phyloP scores from a whole-genome alignment of 768 basidiomycete genomes.

The Leccinum subgranulosum region DNA sequence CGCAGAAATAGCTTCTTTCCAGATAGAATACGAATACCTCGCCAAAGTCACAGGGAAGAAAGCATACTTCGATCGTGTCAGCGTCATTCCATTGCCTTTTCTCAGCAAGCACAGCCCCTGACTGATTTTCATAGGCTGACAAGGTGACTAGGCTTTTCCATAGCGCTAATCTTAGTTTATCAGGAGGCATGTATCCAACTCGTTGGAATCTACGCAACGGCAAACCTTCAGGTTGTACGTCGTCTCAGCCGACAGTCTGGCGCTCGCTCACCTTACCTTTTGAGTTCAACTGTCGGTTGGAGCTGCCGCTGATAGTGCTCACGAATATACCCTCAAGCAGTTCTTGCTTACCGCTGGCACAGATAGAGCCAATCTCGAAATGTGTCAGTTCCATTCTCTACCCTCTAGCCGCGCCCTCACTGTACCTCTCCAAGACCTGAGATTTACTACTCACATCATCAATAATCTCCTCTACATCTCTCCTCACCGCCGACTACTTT shows the following conservation, averaged over 20 bases:
- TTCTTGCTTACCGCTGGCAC: constrained; percentile 63
- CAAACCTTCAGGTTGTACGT: constrained; percentile 46
- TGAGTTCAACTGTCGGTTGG: constrained; percentile 55
- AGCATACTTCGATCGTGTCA: constrained; percentile 54
- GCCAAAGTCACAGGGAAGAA: constrained; percentile 73
- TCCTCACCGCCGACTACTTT: constrained; percentile 60
- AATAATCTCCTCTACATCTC: constrained; percentile 66
- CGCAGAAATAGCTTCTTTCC: constrained; percentile 82
- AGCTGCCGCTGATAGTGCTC: constrained; percentile 66
- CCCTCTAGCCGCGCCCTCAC: constrained; percentile 2
- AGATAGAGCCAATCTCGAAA: constrained; percentile 57
- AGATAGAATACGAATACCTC: constrained; percentile 83
- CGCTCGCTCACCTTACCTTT: neutral
- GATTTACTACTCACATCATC: constrained; percentile 58
- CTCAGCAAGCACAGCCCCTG: neutral
- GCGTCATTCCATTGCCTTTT: constrained; percentile 12
- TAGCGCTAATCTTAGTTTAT: constrained; percentile 40
- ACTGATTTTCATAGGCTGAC: constrained; percentile 37
- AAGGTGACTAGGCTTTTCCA: constrained; percentile 48
- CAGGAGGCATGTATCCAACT: constrained; percentile 64
- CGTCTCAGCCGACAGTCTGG: neutral
- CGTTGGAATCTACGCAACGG: constrained; percentile 52
- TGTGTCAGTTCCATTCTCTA: constrained; percentile 48
- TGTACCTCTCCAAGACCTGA: constrained; percentile 45
- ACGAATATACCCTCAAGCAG: constrained; percentile 76